Evolutionary conservation across 2,329 filamentous ascomycete genomes (phyloP), one percentile per base, ranked within the genome.

Genomic region (Chrysosporium keratinophilum): DNA sequence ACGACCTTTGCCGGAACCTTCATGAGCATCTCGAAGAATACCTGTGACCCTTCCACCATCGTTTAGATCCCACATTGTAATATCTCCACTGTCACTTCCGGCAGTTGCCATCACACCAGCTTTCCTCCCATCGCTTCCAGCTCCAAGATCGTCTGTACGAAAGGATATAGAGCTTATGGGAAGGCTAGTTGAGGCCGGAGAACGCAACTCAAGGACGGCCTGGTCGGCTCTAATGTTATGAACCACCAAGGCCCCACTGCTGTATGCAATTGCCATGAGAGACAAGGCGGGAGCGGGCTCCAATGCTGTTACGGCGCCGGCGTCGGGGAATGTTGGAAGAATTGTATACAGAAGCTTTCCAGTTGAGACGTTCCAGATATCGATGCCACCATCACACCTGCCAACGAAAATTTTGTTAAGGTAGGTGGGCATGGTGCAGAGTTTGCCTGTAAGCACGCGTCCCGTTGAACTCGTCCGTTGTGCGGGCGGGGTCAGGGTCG

Each of bases 281-380:
- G 88, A 91, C 3, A 98, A 72, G 0, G 86, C 89, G 0, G 91
- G 87, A 1, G 87, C 85, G 0, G 91, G 84, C 60, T 95, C 82
- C 49, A 98, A 74, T 41, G 88, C 88, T 5, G 88, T 94, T n/a
- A 97, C 87, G 12, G 85, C 77, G 45, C 90, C 91, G 61, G 81
- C 84, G 50, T 83, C 78, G 1, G 83, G 76, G 7, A 80, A 79
- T 0, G 87, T 83, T 0, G 93, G 87, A 12, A 93, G 74, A 50
- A 98, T 84, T 1, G 89, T 94, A 69, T 96, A 94, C 28, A 98
- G 81, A 52, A 96, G 77, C 68, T 94, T 95, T 46, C 78, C 90
- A 2, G 88, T 95, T 66, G 86, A 94, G 57, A 98, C 76, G 65
- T 98, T 98, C 91, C 93, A 98, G 49, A 98, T 95, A 65, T 98